Conservation (phyloP, 768 basidiomycete species). For the Phlegmacium glaucopus region DNA sequence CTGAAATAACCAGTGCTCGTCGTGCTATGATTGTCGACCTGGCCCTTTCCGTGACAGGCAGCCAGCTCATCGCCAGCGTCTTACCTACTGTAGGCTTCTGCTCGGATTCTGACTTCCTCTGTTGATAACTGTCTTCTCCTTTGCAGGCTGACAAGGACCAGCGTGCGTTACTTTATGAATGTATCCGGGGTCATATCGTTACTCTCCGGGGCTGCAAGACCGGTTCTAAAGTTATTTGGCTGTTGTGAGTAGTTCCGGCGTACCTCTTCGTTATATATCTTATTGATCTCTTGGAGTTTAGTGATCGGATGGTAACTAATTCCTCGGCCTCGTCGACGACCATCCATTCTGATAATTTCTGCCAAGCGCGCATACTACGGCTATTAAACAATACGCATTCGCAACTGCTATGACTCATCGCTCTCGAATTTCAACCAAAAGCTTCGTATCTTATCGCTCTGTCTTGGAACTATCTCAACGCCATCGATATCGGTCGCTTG, state of each 20-base stretch:
- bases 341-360: conserved; percentile 4
- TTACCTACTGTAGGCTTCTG: conserved; percentile 59
- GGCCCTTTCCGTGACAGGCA: conserved; percentile 79
- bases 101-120: conserved; percentile 6
- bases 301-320: conserved; percentile 38
- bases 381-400: conserved; percentile 24
- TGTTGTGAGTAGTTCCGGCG: conserved; percentile 49
- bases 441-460: conserved; percentile 18
- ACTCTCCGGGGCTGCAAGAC: conserved; percentile 90
- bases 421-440: conserved; percentile 1
- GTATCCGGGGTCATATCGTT: conserved; percentile 84
- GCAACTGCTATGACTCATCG: conserved; percentile 5
- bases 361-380: conserved; percentile 43
- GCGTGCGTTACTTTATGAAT: conserved; percentile 76
- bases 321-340: background rate
- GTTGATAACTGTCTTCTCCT: background rate
- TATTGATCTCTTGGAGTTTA: conserved; percentile 9
- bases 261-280: background rate
- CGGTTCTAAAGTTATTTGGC: conserved; percentile 89
- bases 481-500: conserved; percentile 14
- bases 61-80: conserved; percentile 81
- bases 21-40: conserved; percentile 86
- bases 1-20: conserved; percentile 38
- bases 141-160: conserved; percentile 82
- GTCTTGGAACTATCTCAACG: conserved; percentile 22